phyloP scores from a whole-genome alignment of 148 eudicot species.

The Camellia japonica region DNA sequence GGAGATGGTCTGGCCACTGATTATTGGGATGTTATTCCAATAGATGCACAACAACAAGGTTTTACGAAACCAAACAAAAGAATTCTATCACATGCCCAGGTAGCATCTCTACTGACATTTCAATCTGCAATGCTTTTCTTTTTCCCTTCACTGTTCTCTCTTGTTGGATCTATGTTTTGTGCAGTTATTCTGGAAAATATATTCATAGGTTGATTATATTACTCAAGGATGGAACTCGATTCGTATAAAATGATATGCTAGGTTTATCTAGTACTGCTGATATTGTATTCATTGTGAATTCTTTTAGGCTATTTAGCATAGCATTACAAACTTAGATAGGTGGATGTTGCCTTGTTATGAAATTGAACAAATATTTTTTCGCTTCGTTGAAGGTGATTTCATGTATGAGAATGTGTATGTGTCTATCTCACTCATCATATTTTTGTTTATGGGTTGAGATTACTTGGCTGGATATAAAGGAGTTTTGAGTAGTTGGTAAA shows the following conservation, averaged over 20 bases:
- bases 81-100: slow-evolving; percentile 70
- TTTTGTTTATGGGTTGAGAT: too few species aligned
- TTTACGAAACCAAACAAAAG: slow-evolving; percentile 34
- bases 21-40: slow-evolving; percentile 79
- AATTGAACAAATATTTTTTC: too few species aligned
- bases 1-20: slow-evolving; percentile 31
- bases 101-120: slow-evolving; percentile 14
- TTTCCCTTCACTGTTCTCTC: neutral
- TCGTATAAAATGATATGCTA: neutral
- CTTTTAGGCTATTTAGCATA: neutral
- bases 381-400: too few species aligned
- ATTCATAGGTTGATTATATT: slow-evolving; percentile 7
- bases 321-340: too few species aligned
- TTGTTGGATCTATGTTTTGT: neutral
- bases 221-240: neutral
- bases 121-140: neutral
- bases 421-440: too few species aligned
- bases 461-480: too few species aligned
- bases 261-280: neutral
- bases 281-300: neutral
- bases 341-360: too few species aligned
- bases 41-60: slow-evolving; percentile 48
- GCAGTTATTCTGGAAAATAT: neutral
- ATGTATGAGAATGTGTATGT: too few species aligned
- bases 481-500: too few species aligned